These are phyloP conservation scores for Alternaria conjuncta DNA, from an alignment of 2,329 filamentous ascomycete genomes.

Conservation along the genomic window DNA sequence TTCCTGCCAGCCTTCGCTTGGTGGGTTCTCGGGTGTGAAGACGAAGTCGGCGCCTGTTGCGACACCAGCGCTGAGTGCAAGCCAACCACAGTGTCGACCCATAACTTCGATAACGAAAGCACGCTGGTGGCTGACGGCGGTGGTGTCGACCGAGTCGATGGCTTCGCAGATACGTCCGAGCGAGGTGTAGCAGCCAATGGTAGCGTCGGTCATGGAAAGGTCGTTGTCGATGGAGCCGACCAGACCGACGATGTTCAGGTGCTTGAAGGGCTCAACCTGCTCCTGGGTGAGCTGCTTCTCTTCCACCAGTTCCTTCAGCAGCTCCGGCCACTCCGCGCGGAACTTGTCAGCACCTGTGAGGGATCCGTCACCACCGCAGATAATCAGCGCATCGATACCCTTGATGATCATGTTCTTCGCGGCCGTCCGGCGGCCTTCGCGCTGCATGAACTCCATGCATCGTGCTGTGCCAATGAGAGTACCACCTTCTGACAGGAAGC, in stretches of 20 bases:
- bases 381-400: slow-evolving; percentile 94
- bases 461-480: slow-evolving; percentile 95
- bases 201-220: slow-evolving; percentile 94
- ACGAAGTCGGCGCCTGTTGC: slow-evolving; percentile 95
- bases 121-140: slow-evolving; percentile 89
- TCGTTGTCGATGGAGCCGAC: slow-evolving; percentile 99
- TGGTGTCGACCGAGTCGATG: slow-evolving; percentile 96
- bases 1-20: slow-evolving; percentile 80
- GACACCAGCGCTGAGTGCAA: slow-evolving; percentile 94
- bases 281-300: slow-evolving; percentile 72
- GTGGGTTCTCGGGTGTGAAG: slow-evolving; percentile 95
- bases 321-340: slow-evolving; percentile 86
- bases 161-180: slow-evolving; percentile 92
- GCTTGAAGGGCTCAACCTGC: slow-evolving; percentile 76
- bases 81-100: slow-evolving; percentile 97
- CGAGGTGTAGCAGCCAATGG: slow-evolving; percentile 95
- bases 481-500: slow-evolving; percentile 91
- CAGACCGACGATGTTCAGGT: slow-evolving; percentile 94
- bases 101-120: slow-evolving; percentile 97
- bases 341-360: slow-evolving; percentile 96
- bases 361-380: slow-evolving; percentile 90
- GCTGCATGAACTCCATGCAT: slow-evolving; percentile 90
- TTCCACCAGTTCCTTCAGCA: slow-evolving; percentile 83
- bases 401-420: slow-evolving; percentile 94
- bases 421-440: slow-evolving; percentile 79